These are phyloP conservation scores for Galeopsis tetrahit DNA, from an alignment of 257 asterid species.

Conservation along the genomic window DNA sequence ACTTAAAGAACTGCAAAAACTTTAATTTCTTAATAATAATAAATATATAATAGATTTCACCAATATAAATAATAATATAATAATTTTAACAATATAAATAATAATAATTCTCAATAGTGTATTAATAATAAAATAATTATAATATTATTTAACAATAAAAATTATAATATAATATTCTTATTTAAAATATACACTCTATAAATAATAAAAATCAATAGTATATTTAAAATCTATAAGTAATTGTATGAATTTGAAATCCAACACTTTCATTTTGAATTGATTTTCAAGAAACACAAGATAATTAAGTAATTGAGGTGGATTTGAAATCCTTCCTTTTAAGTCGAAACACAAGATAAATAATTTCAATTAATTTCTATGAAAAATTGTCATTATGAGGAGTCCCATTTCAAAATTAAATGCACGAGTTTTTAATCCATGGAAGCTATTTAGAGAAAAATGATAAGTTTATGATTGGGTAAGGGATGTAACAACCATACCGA, in stretches of 20 bases:
- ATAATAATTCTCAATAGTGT: no score
- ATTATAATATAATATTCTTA: no score
- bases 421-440: constrained; percentile 21
- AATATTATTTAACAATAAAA: no score
- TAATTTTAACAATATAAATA: no score
- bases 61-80: no score
- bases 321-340: not conserved
- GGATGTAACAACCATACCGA: constrained; percentile 69
- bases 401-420: not conserved
- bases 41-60: no score
- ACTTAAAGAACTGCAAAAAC: no score
- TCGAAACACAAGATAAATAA: not conserved
- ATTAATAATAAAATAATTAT: no score
- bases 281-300: not conserved
- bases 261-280: no score
- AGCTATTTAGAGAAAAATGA: constrained; percentile 30
- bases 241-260: not conserved
- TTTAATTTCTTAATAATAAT: no score
- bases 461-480: constrained; percentile 56
- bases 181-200: no score
- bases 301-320: not conserved
- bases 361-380: not conserved
- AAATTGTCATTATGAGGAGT: not conserved
- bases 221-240: not conserved
- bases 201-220: not conserved